Evolutionary conservation across 2,329 filamentous ascomycete species (phyloP).

Genomic region (Fusarium clavum): DNA sequence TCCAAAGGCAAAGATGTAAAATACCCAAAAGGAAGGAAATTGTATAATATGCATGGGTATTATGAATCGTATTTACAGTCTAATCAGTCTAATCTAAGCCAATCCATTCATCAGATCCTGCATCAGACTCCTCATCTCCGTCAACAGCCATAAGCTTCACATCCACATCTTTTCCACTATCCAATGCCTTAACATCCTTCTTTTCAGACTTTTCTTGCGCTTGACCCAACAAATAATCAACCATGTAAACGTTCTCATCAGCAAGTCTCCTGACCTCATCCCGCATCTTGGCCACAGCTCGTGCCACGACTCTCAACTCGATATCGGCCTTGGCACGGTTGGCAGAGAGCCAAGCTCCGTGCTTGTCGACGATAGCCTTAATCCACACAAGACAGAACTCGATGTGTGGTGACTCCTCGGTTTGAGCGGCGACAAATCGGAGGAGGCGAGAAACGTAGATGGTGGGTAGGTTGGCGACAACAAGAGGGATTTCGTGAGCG

Average conservation of each 20-base stretch:
- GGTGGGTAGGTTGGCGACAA: slow-evolving; percentile 81
- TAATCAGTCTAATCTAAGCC: slow-evolving; percentile 62
- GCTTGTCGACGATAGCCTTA: slow-evolving; percentile 81
- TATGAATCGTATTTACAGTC: slow-evolving; percentile 42
- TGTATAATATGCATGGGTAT: slow-evolving; percentile 42
- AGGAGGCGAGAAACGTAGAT: slow-evolving; percentile 89
- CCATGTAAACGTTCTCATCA: slow-evolving; percentile 88
- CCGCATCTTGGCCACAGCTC: slow-evolving; percentile 82
- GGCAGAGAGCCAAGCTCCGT: slow-evolving; percentile 87
- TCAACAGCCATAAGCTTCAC: slow-evolving; percentile 51
- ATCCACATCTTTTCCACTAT: slow-evolving; percentile 40
- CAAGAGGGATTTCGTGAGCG: slow-evolving; percentile 76
- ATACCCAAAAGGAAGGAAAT: slow-evolving; percentile 2
- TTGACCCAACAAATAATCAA: slow-evolving; percentile 80
- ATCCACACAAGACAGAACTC: slow-evolving; percentile 97
- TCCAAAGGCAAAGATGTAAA: slow-evolving; percentile 41
- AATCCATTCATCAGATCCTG: slow-evolving; percentile 60
- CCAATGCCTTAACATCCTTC: slow-evolving; percentile 39
- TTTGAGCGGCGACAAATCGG: slow-evolving; percentile 87
- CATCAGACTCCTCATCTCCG: slow-evolving; percentile 49
- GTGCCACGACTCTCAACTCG: slow-evolving; percentile 84
- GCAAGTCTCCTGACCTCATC: slow-evolving; percentile 85
- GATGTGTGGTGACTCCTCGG: slow-evolving; percentile 90
- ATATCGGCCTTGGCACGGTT: slow-evolving; percentile 83
- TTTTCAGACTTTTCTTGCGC: slow-evolving; percentile 50